phyloP scores from a whole-genome alignment of 2,329 filamentous ascomycete species.

The Geoglossum cookeanum region DNA sequence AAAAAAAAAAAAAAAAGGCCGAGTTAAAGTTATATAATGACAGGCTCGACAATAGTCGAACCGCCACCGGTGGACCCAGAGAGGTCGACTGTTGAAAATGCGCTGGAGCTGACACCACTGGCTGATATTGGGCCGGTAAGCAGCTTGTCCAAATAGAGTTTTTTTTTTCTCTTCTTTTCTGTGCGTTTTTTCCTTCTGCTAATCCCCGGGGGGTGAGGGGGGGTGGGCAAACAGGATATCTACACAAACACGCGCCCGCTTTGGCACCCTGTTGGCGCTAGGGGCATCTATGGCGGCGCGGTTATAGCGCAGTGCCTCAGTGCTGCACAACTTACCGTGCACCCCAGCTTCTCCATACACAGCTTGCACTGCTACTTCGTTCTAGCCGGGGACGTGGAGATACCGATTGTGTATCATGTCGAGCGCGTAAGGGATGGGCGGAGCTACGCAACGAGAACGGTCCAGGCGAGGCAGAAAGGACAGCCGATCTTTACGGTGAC shows the following conservation, averaged over 20 bases:
- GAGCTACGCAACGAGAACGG: constrained; percentile 78
- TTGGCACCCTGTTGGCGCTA: constrained; percentile 81
- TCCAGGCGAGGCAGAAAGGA: constrained; percentile 82
- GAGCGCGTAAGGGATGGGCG: constrained; percentile 81
- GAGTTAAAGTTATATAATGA: no score
- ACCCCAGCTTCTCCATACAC: constrained; percentile 62
- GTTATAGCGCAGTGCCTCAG: constrained; percentile 84
- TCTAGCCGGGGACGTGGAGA: constrained; percentile 64
- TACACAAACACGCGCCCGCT: constrained; percentile 86
- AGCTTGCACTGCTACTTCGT: constrained; percentile 99
- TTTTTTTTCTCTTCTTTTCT: no score
- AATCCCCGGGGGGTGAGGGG: no score
- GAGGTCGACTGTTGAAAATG: constrained; percentile 73
- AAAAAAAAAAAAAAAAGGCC: background rate
- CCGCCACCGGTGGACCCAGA: constrained; percentile 53
- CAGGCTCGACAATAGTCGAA: constrained; percentile 42
- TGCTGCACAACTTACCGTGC: constrained; percentile 76
- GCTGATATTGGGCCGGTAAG: constrained; percentile 53
- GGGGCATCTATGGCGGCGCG: constrained; percentile 82
- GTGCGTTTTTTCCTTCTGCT: background rate
- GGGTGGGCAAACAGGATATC: constrained; percentile 46
- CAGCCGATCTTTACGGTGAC: constrained; percentile 91
- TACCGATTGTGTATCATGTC: constrained; percentile 87
- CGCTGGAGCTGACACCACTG: constrained; percentile 68
- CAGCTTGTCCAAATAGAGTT: constrained; percentile 6